phyloP scores from a whole-genome alignment of 257 asterid genomes.

The Gentiana macrophylla region DNA sequence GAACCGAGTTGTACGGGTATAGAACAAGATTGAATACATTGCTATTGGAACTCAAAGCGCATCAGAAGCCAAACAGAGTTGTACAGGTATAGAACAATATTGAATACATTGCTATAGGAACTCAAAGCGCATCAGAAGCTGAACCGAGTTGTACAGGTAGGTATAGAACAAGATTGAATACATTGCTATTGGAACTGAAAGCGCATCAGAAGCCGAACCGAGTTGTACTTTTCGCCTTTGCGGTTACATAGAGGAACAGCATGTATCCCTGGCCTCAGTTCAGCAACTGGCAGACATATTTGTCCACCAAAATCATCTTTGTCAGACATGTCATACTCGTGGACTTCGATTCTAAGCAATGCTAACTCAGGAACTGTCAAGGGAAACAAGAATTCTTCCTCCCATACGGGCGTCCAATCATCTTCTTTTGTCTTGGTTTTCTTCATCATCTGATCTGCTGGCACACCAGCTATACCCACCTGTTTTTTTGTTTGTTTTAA shows the following conservation, averaged over 20 bases:
- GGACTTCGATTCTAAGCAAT: constrained; percentile 52
- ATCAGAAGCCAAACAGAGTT: constrained; percentile 45
- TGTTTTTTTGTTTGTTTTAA: constrained; percentile 9
- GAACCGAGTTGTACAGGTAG: constrained; percentile 18
- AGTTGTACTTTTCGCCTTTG: constrained; percentile 40
- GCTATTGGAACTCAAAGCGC: constrained; percentile 37
- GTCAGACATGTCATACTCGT: constrained; percentile 49
- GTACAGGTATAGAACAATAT: no score
- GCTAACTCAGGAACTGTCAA: constrained; percentile 62
- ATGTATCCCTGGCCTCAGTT: constrained; percentile 51
- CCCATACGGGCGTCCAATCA: constrained; percentile 59
- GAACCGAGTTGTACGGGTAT: constrained; percentile 13
- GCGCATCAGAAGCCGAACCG: constrained; percentile 51
- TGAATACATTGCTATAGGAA: constrained; percentile 13
- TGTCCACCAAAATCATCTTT: constrained; percentile 75
- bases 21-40: no score
- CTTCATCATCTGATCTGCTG: constrained; percentile 40
- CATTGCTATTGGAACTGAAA: constrained; percentile 27
- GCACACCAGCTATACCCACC: constrained; percentile 65
- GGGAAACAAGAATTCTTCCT: constrained; percentile 52
- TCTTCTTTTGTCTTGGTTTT: constrained; percentile 39
- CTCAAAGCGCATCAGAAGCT: constrained; percentile 55
- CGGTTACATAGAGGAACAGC: constrained; percentile 41
- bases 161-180: no score
- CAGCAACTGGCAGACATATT: constrained; percentile 49